These are phyloP conservation scores for Parathielavia appendiculata DNA, from an alignment of 495 filamentous ascomycete genomes.

Conservation along the genomic window DNA sequence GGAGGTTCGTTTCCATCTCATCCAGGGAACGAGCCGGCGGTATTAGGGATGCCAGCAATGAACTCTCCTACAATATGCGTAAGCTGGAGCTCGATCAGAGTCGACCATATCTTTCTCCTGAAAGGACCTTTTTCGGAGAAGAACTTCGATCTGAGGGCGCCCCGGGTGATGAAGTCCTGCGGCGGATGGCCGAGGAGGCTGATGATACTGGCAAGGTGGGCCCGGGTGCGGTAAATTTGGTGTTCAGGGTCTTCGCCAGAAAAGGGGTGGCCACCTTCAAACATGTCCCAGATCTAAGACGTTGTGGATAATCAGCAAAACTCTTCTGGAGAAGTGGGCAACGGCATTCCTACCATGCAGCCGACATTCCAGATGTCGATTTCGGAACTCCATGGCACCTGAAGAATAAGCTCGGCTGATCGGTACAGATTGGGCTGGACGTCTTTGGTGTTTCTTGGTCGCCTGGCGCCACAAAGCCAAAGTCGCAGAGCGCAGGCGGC, in stretches of 20 bases:
- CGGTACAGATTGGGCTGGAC: conserved; percentile 40
- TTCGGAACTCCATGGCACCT: conserved; percentile 39
- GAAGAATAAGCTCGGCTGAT: conserved; percentile 47
- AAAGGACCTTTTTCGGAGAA: background rate
- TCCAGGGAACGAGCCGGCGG: conserved; percentile 27
- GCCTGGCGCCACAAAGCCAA: conserved; percentile 41
- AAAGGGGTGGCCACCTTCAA: conserved; percentile 46
- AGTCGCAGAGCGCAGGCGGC: conserved; percentile 41
- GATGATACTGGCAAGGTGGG: conserved; percentile 9
- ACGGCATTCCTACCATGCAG: conserved; percentile 36
- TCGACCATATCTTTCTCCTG: no score
- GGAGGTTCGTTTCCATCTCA: conserved; percentile 32
- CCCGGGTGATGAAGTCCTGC: background rate
- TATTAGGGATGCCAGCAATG: conserved; percentile 26
- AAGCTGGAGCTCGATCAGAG: no score
- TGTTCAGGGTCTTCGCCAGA: conserved; percentile 40
- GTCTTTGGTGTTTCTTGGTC: conserved; percentile 22
- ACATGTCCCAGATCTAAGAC: conserved; percentile 48
- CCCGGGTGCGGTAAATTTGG: conserved; percentile 31
- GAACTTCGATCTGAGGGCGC: background rate
- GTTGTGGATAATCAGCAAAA: background rate
- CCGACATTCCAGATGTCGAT: conserved; percentile 51
- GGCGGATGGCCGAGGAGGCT: background rate
- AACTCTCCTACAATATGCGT: conserved; percentile 26
- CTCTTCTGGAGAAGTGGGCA: background rate